A percentile compares a stretch with the other conserved stretches of the same genome.
Evolutionary conservation across 1,284 basidiomycete genomes (phyloP).

Genomic region (Rhodotorula sp.): DNA sequence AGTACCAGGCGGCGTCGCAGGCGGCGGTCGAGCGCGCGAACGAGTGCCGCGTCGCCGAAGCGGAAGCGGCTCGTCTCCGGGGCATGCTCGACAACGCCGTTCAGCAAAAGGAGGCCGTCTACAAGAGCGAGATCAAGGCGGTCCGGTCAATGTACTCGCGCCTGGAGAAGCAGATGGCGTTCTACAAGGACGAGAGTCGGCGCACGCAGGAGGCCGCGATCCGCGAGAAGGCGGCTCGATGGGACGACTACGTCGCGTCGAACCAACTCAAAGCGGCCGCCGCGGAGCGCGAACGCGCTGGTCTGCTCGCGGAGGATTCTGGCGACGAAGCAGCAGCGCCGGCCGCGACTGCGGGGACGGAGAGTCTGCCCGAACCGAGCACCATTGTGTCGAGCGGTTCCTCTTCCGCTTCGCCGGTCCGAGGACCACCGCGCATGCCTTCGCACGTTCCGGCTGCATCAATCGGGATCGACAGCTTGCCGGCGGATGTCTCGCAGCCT

Average conservation of each 20-base stretch:
- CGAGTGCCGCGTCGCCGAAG: constrained; percentile 33
- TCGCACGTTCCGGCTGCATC: not conserved
- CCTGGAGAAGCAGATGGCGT: constrained; percentile 20
- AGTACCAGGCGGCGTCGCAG: constrained; percentile 36
- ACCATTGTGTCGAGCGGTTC: not conserved
- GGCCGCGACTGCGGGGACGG: not conserved
- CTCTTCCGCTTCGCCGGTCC: not conserved
- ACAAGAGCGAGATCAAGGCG: constrained; percentile 13
- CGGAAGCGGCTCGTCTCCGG: constrained; percentile 21
- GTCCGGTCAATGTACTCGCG: constrained; percentile 11
- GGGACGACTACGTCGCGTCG: constrained; percentile 32
- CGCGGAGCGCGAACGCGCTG: not conserved
- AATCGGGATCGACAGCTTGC: not conserved
- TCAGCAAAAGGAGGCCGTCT: constrained; percentile 29
- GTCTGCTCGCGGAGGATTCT: constrained; percentile 10
- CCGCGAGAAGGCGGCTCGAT: constrained; percentile 33
- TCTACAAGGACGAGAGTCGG: constrained; percentile 13
- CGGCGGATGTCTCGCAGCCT: not conserved
- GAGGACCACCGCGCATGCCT: not conserved
- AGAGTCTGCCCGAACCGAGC: not conserved
- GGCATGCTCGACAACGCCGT: constrained; percentile 28
- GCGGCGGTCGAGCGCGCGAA: constrained; percentile 37
- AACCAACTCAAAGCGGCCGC: not conserved
- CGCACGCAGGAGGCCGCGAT: constrained; percentile 15
- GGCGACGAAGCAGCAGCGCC: constrained; percentile 9